Conservation (phyloP, 768 basidiomycete species). For the Mycena belliarum region DNA sequence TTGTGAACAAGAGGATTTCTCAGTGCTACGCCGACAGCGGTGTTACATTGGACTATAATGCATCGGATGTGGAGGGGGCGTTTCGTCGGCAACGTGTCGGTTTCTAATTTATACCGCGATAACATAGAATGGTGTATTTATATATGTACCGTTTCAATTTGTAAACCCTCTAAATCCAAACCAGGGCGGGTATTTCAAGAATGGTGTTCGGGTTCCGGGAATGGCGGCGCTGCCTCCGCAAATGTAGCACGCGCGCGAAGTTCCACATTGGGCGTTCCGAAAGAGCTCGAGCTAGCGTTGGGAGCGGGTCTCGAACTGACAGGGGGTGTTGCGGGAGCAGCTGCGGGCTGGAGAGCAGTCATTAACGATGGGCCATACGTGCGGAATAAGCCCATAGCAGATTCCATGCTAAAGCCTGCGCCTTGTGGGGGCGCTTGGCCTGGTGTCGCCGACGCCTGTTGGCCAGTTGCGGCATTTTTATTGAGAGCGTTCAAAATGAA, state of each 20-base stretch:
- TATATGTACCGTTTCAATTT: slow-evolving; percentile 7
- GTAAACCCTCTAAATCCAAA: neutral
- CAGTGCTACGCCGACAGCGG: slow-evolving; percentile 82
- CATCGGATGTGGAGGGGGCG: slow-evolving; percentile 72
- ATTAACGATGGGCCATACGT: slow-evolving; percentile 42
- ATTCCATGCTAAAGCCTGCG: slow-evolving; percentile 26
- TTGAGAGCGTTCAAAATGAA: slow-evolving; percentile 45
- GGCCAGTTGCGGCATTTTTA: slow-evolving; percentile 33
- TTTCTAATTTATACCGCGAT: slow-evolving; percentile 7
- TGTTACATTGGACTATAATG: slow-evolving; percentile 70
- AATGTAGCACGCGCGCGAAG: slow-evolving; percentile 15
- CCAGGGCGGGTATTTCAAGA: no score
- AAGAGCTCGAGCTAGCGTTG: slow-evolving; percentile 24
- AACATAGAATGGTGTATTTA: slow-evolving; percentile 15
- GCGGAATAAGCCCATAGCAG: slow-evolving; percentile 40
- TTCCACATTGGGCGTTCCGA: slow-evolving; percentile 19
- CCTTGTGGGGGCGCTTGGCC: slow-evolving; percentile 25
- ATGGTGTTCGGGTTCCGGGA: slow-evolving; percentile 40
- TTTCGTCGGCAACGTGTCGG: slow-evolving; percentile 62
- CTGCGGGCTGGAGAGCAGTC: slow-evolving; percentile 29
- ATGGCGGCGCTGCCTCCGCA: slow-evolving; percentile 30
- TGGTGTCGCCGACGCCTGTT: slow-evolving; percentile 26
- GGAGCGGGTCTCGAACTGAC: slow-evolving; percentile 15
- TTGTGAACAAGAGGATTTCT: slow-evolving; percentile 66
- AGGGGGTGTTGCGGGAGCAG: slow-evolving; percentile 13